Percentiles rank a stretch among this genome's conserved stretches.
Conservation (phyloP, 2,329 filamentous ascomycete species). For the Paramyrothecium sp. region DNA sequence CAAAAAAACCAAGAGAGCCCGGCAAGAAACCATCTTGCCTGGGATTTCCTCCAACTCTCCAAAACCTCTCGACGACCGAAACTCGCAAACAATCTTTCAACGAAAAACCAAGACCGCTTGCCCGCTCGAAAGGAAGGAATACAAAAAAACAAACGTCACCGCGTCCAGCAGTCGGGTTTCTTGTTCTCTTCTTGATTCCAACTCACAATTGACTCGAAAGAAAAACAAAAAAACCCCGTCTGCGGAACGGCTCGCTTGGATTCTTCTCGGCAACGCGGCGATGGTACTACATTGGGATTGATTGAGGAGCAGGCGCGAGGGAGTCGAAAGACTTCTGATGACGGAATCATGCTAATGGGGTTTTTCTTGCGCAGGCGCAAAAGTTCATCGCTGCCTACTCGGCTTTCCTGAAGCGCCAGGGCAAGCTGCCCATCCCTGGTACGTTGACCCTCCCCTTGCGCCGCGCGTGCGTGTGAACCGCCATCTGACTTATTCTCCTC, state of each 20-base stretch:
- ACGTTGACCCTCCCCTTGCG: conserved; percentile 40
- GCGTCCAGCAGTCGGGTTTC: no score
- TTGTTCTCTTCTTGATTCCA: no score
- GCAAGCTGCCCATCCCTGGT: conserved; percentile 89
- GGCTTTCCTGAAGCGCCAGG: conserved; percentile 90
- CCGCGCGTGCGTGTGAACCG: conserved; percentile 4
- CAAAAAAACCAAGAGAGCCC: conserved; percentile 10
- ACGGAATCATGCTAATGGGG: conserved; percentile 71
- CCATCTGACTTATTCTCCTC: neutral
- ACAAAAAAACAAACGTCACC: no score
- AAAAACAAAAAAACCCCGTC: neutral
- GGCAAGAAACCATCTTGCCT: neutral
- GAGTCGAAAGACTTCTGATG: conserved; percentile 71
- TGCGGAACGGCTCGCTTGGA: conserved; percentile 11
- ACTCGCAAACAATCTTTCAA: conserved; percentile 20
- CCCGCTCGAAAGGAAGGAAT: no score
- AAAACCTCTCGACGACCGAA: conserved; percentile 14
- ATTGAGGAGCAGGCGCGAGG: conserved; percentile 67
- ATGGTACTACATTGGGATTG: conserved; percentile 24
- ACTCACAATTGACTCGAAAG: no score
- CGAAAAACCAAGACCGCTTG: no score
- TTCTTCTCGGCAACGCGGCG: neutral
- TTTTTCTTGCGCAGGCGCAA: conserved; percentile 63
- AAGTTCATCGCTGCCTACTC: conserved; percentile 87
- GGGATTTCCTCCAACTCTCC: conserved; percentile 12